Conservation (phyloP, 495 filamentous ascomycete genomes). For the Podospora sp. region DNA sequence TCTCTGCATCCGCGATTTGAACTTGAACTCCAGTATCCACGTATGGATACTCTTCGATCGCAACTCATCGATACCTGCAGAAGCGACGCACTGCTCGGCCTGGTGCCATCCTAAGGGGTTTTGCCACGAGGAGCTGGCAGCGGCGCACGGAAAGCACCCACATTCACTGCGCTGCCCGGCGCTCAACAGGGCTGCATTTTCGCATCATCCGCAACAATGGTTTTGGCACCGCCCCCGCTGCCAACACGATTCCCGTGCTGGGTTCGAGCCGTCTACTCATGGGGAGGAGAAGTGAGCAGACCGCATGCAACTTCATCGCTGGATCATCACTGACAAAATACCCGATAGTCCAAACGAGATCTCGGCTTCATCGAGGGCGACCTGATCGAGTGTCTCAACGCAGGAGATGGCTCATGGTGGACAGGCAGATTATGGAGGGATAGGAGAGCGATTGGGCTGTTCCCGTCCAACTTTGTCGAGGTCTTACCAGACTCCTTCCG, state of each 20-base stretch:
- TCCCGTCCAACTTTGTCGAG: constrained; percentile 96
- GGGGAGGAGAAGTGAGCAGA: constrained; percentile 80
- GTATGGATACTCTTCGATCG: constrained; percentile 4
- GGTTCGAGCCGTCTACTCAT: constrained; percentile 93
- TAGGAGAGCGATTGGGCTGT: constrained; percentile 82
- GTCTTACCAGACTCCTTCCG: constrained; percentile 82
- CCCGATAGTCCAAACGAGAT: constrained; percentile 74
- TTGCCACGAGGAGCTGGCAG: background rate
- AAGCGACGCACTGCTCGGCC: background rate
- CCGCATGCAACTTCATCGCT: constrained; percentile 10
- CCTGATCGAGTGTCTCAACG: constrained; percentile 96
- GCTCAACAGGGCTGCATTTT: constrained; percentile 15
- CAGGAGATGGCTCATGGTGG: constrained; percentile 98
- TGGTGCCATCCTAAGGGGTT: constrained; percentile 4
- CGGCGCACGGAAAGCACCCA: background rate
- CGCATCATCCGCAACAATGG: constrained; percentile 39
- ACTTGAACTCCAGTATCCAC: background rate
- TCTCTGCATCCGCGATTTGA: background rate
- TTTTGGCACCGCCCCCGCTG: constrained; percentile 62
- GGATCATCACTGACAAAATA: constrained; percentile 21
- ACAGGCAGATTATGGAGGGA: constrained; percentile 87
- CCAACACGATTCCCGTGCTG: constrained; percentile 92
- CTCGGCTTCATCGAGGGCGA: constrained; percentile 97
- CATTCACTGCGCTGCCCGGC: constrained; percentile 12
- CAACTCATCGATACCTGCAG: background rate